Conservation (phyloP, 2,329 filamentous ascomycete species). For the Arthroderma sp. region DNA sequence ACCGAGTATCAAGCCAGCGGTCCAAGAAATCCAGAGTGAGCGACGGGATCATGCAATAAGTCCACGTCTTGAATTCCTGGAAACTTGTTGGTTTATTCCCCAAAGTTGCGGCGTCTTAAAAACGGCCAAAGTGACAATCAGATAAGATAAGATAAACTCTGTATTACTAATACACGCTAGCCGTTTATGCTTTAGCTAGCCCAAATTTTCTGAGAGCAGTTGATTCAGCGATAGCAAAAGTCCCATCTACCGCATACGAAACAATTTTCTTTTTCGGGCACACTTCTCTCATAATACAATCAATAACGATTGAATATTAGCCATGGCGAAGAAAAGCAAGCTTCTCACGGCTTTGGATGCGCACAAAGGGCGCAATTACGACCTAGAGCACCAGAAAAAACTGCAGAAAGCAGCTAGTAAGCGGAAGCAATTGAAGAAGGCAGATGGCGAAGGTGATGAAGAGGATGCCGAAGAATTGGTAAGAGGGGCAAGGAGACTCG, state of each 20-base stretch:
- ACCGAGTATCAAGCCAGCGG: background rate
- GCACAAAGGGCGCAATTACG: constrained; percentile 53
- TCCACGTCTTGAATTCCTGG: background rate
- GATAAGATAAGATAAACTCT: constrained; percentile 7
- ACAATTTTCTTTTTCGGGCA: background rate
- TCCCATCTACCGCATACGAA: background rate
- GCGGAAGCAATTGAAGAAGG: constrained; percentile 28
- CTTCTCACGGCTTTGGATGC: constrained; percentile 47
- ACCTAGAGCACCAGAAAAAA: constrained; percentile 66
- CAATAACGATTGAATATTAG: constrained; percentile 9
- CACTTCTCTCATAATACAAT: background rate
- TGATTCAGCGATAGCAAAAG: background rate
- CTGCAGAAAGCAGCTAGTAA: constrained; percentile 41
- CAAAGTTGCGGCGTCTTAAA: background rate
- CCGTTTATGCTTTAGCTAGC: constrained; percentile 1
- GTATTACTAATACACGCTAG: background rate
- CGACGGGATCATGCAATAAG: background rate
- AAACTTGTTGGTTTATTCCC: background rate
- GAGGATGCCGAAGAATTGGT: constrained; percentile 12
- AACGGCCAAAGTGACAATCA: background rate
- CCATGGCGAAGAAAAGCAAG: constrained; percentile 45
- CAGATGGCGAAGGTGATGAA: constrained; percentile 12
- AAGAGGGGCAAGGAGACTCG: background rate
- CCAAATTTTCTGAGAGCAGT: constrained; percentile 9
- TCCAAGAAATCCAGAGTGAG: background rate